phyloP scores from a whole-genome alignment of 108 stramenopile genomes.

The Skeletonema costatum region DNA sequence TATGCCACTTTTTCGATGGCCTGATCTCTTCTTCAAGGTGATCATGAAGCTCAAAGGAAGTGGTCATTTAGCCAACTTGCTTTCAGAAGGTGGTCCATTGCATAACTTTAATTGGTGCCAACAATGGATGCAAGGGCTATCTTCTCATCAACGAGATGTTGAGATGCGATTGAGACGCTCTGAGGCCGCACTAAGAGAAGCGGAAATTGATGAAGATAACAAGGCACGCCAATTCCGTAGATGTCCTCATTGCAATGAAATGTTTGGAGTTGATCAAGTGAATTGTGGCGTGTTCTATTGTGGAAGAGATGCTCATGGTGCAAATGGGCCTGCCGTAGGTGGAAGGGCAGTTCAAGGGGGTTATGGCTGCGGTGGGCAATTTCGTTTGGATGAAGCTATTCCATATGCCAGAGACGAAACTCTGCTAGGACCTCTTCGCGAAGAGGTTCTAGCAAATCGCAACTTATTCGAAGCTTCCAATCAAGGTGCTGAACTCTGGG shows the following conservation, averaged over 20 bases:
- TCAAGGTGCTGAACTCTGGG: conserved; percentile 20
- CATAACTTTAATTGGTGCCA: conserved; percentile 18
- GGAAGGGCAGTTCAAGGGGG: conserved; percentile 7
- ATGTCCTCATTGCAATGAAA: conserved; percentile 20
- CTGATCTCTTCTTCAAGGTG: conserved; percentile 27
- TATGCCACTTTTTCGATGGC: conserved; percentile 16
- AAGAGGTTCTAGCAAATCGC: conserved; percentile 1
- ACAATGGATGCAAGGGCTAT: conserved; percentile 17
- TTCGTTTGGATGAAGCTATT: conserved; percentile 10
- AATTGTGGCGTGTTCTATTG: conserved; percentile 31
- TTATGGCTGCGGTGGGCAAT: conserved; percentile 16
- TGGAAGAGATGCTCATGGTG: conserved; percentile 30
- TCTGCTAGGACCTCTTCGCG: not conserved
- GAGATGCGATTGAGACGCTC: not conserved
- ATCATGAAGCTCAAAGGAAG: conserved; percentile 18
- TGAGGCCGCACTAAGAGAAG: not conserved
- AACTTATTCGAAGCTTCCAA: conserved; percentile 17
- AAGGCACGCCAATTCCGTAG: conserved; percentile 7
- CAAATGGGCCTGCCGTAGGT: conserved; percentile 17
- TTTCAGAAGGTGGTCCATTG: conserved; percentile 11
- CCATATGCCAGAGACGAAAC: conserved; percentile 15
- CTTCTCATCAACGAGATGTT: conserved; percentile 1
- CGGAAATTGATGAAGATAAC: conserved; percentile 1
- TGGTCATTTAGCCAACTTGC: conserved; percentile 13
- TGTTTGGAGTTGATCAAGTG: conserved; percentile 27